These are phyloP conservation scores for Suillus clintonianus DNA, from an alignment of 768 basidiomycete species.

Conservation along the genomic window DNA sequence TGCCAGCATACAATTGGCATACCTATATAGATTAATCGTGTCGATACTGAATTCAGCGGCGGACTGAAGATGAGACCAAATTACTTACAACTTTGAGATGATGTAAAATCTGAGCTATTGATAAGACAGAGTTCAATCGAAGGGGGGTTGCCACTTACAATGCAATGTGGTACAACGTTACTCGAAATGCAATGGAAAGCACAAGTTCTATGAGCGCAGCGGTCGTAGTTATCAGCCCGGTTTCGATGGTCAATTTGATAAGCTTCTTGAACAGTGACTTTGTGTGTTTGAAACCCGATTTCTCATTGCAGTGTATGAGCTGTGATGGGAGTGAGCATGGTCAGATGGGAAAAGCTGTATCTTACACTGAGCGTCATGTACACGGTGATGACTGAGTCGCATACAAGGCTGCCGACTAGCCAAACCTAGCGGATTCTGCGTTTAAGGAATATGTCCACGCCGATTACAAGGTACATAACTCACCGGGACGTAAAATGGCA, in stretches of 20 bases:
- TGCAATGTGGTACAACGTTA: constrained; percentile 12
- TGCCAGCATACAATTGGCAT: constrained; percentile 19
- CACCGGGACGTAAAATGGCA: constrained; percentile 13
- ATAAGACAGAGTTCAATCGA: background rate
- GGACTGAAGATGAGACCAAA: background rate
- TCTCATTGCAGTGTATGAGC: constrained; percentile 14
- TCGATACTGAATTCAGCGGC: background rate
- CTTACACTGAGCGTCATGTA: constrained; percentile 19
- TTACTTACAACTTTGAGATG: constrained; percentile 5
- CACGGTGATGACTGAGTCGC: constrained; percentile 19
- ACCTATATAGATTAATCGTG: constrained; percentile 2
- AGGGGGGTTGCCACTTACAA: constrained; percentile 13
- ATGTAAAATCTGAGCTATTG: background rate
- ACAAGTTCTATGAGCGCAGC: constrained; percentile 19
- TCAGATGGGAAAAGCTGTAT: background rate
- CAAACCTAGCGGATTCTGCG: constrained; percentile 15
- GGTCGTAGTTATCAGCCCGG: constrained; percentile 20
- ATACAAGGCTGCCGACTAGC: constrained; percentile 20
- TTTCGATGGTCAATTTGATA: constrained; percentile 25
- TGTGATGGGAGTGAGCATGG: background rate
- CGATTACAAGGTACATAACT: background rate
- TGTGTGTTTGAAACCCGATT: constrained; percentile 2
- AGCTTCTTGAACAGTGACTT: constrained; percentile 10
- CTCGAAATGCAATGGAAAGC: constrained; percentile 7
- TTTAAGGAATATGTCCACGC: background rate